Evolutionary conservation across 176 grass and related monocot genomes (phyloP), one percentile per base, ranked within the genome.

Genomic region (Carex cristatella): DNA sequence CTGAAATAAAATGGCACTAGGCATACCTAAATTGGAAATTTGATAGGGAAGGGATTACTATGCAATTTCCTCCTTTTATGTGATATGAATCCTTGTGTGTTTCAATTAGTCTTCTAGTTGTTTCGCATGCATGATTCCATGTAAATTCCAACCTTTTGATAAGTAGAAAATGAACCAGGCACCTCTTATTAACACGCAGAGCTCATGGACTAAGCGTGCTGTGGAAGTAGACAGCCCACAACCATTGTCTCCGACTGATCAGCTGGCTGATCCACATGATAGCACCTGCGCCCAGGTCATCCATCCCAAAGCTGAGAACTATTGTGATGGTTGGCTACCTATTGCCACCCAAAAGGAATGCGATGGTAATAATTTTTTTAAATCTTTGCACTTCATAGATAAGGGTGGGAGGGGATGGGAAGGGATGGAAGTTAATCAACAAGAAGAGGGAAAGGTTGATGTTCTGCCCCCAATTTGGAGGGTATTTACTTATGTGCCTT

Each of bases 211-310:
- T 72, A 98, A 98, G 59, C 74, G 59, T 57, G 91, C 91, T 44
- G 91, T 93, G 85, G 95, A 89, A 84, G 84, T 93, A 13, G 92
- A 98, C 79, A 91, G 86, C 85, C 86, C 89, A 4, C 90, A 88
- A 79, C 72, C 84, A 61, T 86, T 94, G 86, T 92, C 92, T 92
- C 87, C 72, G 8, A 65, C 81, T 27, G 85, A 93, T 84, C 92
- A 86, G 61, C 91, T 91, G 80, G 85, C 82, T 57, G 89, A 90
- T 84, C 88, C 88, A 65, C 79, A 88, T 67, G 88, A 94, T 70
- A 94, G 95, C 85, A 97, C 95, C 28, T 94, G 95, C 64, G 92
- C 87, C 0, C 90, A 90, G 89, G 90, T 94, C 28, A 94, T 88
- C 79, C 86, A 93, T 68, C 79, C 82, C 1, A 91, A 91, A 67